Conservation (phyloP, 805 yeast genomes). For the Pichia thaimueangensis region DNA sequence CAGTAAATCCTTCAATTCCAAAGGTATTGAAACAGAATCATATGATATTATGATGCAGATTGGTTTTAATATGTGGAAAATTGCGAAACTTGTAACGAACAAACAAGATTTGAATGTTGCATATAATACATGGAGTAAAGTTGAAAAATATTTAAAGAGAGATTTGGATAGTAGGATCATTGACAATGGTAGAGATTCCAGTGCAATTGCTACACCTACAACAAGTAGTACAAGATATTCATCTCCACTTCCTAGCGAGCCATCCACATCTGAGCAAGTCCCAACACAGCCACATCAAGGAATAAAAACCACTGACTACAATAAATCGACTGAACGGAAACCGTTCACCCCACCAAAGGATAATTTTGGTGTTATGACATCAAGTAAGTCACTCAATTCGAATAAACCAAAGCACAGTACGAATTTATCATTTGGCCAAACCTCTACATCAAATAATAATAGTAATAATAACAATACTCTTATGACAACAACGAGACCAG, state of each 20-base stretch:
- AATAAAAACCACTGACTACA: too few relatives aligned
- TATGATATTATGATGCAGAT: conserved; percentile 27
- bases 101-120: conserved; percentile 19
- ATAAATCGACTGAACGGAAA: neutral
- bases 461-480: too few relatives aligned
- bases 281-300: neutral
- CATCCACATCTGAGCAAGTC: neutral
- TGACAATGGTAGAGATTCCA: too few relatives aligned
- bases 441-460: neutral
- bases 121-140: conserved; percentile 12
- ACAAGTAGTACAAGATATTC: neutral
- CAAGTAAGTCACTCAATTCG: neutral
- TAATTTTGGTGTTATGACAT: neutral
- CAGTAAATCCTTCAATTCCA: conserved; percentile 19
- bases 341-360: neutral
- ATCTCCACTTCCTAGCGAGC: neutral
- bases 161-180: conserved; percentile 4
- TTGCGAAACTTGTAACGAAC: conserved; percentile 21
- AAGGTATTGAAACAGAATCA: conserved; percentile 21
- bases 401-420: neutral
- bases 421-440: conserved; percentile 5
- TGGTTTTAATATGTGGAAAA: conserved; percentile 32
- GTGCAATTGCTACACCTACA: neutral
- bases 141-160: conserved; percentile 14
- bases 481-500: neutral